Evolutionary conservation across 1,284 basidiomycete genomes (phyloP), one percentile per base, ranked within the genome.

Genomic region (Melampsora americana): DNA sequence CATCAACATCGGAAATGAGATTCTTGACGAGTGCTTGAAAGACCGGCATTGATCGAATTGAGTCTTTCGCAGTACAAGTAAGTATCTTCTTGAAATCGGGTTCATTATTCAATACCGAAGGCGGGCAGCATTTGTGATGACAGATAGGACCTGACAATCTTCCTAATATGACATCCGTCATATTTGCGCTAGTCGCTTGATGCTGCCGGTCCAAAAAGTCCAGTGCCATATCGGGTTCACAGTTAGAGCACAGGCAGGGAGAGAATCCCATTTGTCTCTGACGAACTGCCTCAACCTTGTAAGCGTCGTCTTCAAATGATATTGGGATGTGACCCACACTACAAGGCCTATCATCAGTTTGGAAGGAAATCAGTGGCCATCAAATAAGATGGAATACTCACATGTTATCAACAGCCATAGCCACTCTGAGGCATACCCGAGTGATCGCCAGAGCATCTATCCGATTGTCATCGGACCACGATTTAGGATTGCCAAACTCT

Each of bases 371-470:
- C n/a, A 3, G 9, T 35, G 35, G 9, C 35, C 9, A 35, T 9
- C 35, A 35, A 35, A 35, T 35, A 9, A 35, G 9, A 35, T 3
- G 9, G 35, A 35, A 35, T 7, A 12, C 39, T 42, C 12, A 42
- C 39, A 9, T 1, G 12, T 42, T 42, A 42, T 42, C 39, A 9
- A 42, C 39, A 5, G 39, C 39, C 39, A 42, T 42, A 1, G 39
- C 39, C 11, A 68, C 32, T 7, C 66, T 20, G 20, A 68, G 48
- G 66, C 66, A 68, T 30, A 68, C 48, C 12, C 46, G 66, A 5
- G 48, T 68, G 7, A 68, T 53, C 0, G 66, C 66, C 2, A 68
- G 59, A 11, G 66, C 66, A 68, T 68, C 66, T 46, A 68, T 68
- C 1, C 66, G 28, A 69, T 69, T 9, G 28, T 69, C 50, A n/a